These are phyloP conservation scores for Fusarium sarcochroum DNA, from an alignment of 2,329 filamentous ascomycete species.

Conservation along the genomic window DNA sequence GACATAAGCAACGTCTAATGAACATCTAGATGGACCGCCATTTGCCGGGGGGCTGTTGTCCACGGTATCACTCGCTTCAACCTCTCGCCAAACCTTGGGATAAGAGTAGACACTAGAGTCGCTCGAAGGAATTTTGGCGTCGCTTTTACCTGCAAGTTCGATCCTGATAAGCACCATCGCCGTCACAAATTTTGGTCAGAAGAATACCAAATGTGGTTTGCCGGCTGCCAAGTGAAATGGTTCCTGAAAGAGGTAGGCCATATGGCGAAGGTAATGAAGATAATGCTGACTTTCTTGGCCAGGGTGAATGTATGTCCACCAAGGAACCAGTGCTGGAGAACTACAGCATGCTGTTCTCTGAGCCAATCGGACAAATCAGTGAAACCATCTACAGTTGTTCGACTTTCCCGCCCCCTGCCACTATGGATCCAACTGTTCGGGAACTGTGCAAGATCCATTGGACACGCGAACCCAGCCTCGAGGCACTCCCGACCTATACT, in stretches of 20 bases:
- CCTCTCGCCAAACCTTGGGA: background rate
- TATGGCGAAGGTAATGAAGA: accelerated
- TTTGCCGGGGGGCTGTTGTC: slow-evolving; percentile 54
- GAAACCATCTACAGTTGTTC: background rate
- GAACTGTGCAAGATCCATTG: slow-evolving; percentile 42
- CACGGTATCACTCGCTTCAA: slow-evolving; percentile 33
- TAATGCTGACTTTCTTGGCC: background rate
- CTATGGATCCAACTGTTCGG: accelerated
- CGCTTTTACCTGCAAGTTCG: background rate
- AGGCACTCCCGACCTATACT: slow-evolving; percentile 20
- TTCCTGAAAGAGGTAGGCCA: slow-evolving; percentile 47
- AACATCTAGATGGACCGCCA: slow-evolving; percentile 56
- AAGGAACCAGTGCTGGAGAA: background rate
- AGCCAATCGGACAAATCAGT: accelerated
- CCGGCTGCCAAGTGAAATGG: slow-evolving; percentile 46
- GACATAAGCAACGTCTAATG: too few relatives aligned
- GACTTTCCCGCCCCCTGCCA: background rate
- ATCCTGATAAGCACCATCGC: background rate
- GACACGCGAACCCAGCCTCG: slow-evolving; percentile 12
- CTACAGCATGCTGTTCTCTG: background rate
- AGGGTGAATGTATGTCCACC: slow-evolving; percentile 29
- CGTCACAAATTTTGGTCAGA: slow-evolving; percentile 37
- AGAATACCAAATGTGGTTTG: background rate
- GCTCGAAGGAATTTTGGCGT: slow-evolving; percentile 49
- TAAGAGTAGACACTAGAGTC: slow-evolving; percentile 42